Percentiles rank a stretch among this genome's conserved stretches.
phyloP scores from a whole-genome alignment of 106 monocot genomes.

The Phalaenopsis aphrodite region DNA sequence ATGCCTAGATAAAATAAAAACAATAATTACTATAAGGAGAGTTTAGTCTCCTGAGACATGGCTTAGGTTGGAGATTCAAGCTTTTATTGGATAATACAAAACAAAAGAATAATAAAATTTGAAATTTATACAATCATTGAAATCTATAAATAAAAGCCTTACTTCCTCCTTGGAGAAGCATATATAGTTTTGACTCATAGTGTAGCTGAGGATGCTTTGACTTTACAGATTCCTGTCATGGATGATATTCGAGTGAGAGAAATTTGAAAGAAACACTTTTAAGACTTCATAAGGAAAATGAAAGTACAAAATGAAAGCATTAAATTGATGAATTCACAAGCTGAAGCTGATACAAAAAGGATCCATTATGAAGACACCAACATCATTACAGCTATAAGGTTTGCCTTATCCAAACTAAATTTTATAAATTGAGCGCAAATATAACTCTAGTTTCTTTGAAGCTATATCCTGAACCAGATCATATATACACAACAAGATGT shows the following conservation, averaged over 20 bases:
- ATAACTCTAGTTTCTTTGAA: not conserved
- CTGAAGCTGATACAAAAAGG: not conserved
- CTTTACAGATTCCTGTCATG: slow-evolving; percentile 60
- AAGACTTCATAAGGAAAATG: not conserved
- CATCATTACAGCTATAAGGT: not conserved
- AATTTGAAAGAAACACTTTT: not conserved
- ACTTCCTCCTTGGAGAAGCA: slow-evolving; percentile 97
- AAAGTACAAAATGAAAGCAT: not conserved
- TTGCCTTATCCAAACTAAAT: not conserved
- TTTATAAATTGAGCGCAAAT: not conserved
- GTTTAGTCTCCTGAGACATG: slow-evolving; percentile 8
- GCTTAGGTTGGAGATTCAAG: not conserved
- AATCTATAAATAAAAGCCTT: slow-evolving; percentile 14
- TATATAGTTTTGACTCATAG: slow-evolving; percentile 91
- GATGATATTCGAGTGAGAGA: not conserved
- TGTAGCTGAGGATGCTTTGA: slow-evolving; percentile 93
- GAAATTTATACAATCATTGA: slow-evolving; percentile 4
- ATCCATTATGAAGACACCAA: not conserved
- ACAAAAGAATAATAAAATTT: not conserved
- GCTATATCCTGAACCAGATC: not conserved
- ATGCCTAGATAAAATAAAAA: not conserved
- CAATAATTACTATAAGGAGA: slow-evolving; percentile 13
- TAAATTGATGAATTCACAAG: not conserved
- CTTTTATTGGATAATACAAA: slow-evolving; percentile 5
- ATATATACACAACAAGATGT: not conserved